These are phyloP conservation scores for Aspergillus neotritici DNA, from an alignment of 2,329 filamentous ascomycete genomes.

Conservation along the genomic window DNA sequence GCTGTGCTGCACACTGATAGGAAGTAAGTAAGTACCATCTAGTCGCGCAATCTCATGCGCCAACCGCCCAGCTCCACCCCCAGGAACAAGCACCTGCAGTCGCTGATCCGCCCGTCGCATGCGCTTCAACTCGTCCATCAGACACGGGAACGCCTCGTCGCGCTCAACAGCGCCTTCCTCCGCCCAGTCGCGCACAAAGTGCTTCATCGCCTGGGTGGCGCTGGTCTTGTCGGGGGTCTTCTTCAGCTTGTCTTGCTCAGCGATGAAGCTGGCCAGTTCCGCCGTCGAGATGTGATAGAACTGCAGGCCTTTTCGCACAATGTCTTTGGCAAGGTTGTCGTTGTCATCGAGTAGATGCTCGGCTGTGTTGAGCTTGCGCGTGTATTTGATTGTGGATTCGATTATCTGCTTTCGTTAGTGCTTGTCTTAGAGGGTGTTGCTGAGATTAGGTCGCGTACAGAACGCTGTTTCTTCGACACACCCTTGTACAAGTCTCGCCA, in stretches of 20 bases:
- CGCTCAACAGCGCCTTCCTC: conserved; percentile 45
- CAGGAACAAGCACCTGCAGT: conserved; percentile 47
- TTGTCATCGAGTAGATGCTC: conserved; percentile 44
- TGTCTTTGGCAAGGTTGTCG: conserved; percentile 42
- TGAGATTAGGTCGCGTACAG: conserved; percentile 3
- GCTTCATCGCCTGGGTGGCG: conserved; percentile 51
- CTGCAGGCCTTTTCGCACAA: conserved; percentile 41
- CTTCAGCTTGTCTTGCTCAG: conserved; percentile 32
- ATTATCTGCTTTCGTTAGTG: conserved; percentile 30
- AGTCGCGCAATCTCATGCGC: conserved; percentile 48
- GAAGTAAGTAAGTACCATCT: conserved; percentile 30
- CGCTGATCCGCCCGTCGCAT: conserved; percentile 5
- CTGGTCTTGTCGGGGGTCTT: conserved; percentile 44
- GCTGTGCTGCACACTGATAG: too few relatives aligned
- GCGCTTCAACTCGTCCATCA: conserved; percentile 24
- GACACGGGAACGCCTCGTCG: conserved; percentile 33
- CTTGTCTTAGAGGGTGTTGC: background rate
- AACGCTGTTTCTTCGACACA: conserved; percentile 13
- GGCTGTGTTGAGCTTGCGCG: conserved; percentile 47
- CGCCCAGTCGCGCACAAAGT: conserved; percentile 55
- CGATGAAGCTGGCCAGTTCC: conserved; percentile 44
- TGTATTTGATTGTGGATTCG: conserved; percentile 54
- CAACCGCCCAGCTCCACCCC: conserved; percentile 49
- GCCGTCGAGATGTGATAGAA: conserved; percentile 44
- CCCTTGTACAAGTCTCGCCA: conserved; percentile 20